Conservation (phyloP, 768 basidiomycete genomes). For the Pisolithus sp. region DNA sequence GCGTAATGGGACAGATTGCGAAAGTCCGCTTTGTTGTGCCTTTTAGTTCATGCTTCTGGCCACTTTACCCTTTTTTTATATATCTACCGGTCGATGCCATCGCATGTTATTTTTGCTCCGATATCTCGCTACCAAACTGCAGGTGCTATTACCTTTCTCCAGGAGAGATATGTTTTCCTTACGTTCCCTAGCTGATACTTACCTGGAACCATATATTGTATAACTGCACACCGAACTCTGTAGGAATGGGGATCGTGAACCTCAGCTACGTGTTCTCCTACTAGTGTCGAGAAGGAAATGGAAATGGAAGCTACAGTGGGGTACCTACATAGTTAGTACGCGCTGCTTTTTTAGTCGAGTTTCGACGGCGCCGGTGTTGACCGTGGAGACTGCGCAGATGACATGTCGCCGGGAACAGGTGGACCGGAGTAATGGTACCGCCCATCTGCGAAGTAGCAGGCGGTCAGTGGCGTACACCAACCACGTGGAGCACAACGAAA, state of each 20-base stretch:
- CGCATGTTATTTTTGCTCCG: too few relatives aligned
- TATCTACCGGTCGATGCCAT: not conserved
- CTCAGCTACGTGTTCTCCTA: too few relatives aligned
- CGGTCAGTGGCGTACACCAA: not conserved
- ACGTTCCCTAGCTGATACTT: too few relatives aligned
- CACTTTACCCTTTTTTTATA: not conserved
- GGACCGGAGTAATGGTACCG: constrained; percentile 40
- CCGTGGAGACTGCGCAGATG: constrained; percentile 8
- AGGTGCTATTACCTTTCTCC: too few relatives aligned
- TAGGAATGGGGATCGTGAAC: too few relatives aligned
- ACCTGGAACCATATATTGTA: too few relatives aligned
- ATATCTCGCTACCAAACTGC: too few relatives aligned
- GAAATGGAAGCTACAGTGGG: too few relatives aligned
- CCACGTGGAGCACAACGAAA: not conserved
- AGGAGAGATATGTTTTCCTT: too few relatives aligned
- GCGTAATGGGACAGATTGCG: constrained; percentile 32
- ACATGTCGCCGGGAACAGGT: constrained; percentile 19
- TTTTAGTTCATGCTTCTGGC: not conserved
- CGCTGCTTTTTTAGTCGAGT: not conserved
- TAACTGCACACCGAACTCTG: too few relatives aligned
- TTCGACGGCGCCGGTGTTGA: constrained; percentile 6
- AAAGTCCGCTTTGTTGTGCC: not conserved
- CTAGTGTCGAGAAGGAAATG: too few relatives aligned
- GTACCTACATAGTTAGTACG: not conserved
- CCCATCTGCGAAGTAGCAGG: constrained; percentile 29